Percentiles rank a stretch among this genome's conserved stretches.
phyloP scores from a whole-genome alignment of 2,329 filamentous ascomycete species.

The Aciculosporium take region DNA sequence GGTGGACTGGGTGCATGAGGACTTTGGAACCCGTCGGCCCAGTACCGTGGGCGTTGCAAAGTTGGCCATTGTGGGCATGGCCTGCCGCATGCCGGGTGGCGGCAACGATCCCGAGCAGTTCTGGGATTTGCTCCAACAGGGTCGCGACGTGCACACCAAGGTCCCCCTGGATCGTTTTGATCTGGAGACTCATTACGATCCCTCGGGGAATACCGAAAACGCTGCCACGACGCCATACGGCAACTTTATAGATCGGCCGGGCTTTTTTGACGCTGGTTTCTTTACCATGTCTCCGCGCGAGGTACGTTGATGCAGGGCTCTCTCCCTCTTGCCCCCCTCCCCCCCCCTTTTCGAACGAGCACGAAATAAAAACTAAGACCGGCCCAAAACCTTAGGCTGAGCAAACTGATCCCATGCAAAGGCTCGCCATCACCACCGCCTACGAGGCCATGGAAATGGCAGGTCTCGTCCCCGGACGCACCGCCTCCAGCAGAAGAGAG shows the following conservation, averaged over 20 bases:
- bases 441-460: slow-evolving; percentile 69
- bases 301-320: too few species aligned
- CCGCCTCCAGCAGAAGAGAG: slow-evolving; percentile 35
- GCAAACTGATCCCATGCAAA: slow-evolving; percentile 61
- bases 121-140: slow-evolving; percentile 11
- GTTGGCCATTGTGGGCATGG: slow-evolving; percentile 64
- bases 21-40: background rate
- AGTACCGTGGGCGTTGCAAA: slow-evolving; percentile 27
- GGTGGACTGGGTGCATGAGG: too few species aligned
- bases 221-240: slow-evolving; percentile 54
- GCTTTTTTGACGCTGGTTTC: slow-evolving; percentile 59
- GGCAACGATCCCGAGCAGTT: slow-evolving; percentile 21
- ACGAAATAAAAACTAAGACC: too few species aligned
- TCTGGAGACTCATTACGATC: slow-evolving; percentile 48
- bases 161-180: slow-evolving; percentile 52
- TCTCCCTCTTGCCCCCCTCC: too few species aligned
- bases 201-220: slow-evolving; percentile 50
- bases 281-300: slow-evolving; percentile 72
- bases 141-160: slow-evolving; percentile 44
- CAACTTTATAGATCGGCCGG: slow-evolving; percentile 53
- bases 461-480: slow-evolving; percentile 27
- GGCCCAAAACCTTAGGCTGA: too few species aligned
- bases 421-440: slow-evolving; percentile 54
- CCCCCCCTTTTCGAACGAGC: too few species aligned
- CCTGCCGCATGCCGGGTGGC: slow-evolving; percentile 29